Percentiles rank a stretch among this genome's conserved stretches.
Conservation (phyloP, 768 basidiomycete genomes). For the Collybia nuda region DNA sequence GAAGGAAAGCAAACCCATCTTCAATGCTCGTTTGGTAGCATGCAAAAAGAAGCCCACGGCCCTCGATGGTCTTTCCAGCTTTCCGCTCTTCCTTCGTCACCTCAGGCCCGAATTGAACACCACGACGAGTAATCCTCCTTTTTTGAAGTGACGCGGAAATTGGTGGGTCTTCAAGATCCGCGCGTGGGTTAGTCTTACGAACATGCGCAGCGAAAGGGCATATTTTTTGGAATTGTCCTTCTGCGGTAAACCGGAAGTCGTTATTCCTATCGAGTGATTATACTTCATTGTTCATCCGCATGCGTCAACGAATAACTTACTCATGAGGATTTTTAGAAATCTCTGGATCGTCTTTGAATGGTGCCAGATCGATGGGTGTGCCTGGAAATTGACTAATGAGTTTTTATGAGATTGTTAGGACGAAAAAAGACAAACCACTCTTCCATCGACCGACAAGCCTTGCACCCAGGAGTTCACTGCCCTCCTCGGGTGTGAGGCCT, state of each 20-base stretch:
- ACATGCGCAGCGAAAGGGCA: conserved; percentile 51
- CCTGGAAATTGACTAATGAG: conserved; percentile 19
- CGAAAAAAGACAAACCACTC: conserved; percentile 35
- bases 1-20: conserved; percentile 42
- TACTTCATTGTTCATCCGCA: conserved; percentile 11
- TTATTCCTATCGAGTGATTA: conserved; percentile 30
- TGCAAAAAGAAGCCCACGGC: conserved; percentile 49
- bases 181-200: conserved; percentile 47
- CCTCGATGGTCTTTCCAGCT: conserved; percentile 36
- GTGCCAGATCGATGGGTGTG: conserved; percentile 45
- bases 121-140: conserved; percentile 45
- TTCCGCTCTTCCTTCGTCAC: conserved; percentile 36
- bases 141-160: conserved; percentile 19
- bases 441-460: conserved; percentile 57
- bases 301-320: conserved; percentile 16
- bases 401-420: neutral
- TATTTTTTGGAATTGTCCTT: conserved; percentile 30
- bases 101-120: conserved; percentile 54
- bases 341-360: conserved; percentile 39
- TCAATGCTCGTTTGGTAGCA: conserved; percentile 41
- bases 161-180: conserved; percentile 31
- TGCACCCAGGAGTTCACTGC: conserved; percentile 50
- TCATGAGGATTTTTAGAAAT: conserved; percentile 34
- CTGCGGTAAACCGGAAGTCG: conserved; percentile 38
- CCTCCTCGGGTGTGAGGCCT: conserved; percentile 35